Evolutionary conservation across 768 basidiomycete genomes (phyloP), one percentile per base, ranked within the genome.

Genomic region (Xerocomellus dryophilus): DNA sequence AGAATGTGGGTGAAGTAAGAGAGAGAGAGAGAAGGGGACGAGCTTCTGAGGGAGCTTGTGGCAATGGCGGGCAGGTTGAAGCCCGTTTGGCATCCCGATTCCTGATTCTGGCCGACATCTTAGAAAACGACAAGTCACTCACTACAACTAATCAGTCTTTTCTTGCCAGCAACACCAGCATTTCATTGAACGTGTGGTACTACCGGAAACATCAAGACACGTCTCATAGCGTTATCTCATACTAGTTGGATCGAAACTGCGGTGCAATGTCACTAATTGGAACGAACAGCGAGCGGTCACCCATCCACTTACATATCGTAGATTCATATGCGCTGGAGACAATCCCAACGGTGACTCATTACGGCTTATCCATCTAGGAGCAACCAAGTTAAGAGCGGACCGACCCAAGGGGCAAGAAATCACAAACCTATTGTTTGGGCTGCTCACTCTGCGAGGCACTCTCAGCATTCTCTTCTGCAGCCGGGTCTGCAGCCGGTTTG

Each of bases 61-160:
- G 23, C 43, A 40, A 40, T 41, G 52, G 38, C 17, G 25, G 38
- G 12, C 51, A 21, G 7, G 43, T 47, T 56, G 54, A 21, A 38
- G 31, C 36, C 35, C 43, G 43, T 48, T 61, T 58, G 58, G 62
- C 62, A 62, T 65, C 34, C 53, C 32, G 54, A 64, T 50, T 61
- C 9, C 63, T 58, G 32, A 45, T 48, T 60, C 52, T 15, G 54
- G 5, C 27, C 18, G 40, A 49, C 61, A 17, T 48, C 60, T 61
- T 51, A 43, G 43, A 48, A 34, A 46, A 49, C 50, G 47, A 49
- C 54, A 23, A 21, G 55, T 61, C 60, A 58, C 49, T 49, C 49
- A 53, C 36, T 17, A 14, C 25, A 12, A 25, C 23, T 4, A 23
- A 43, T 29, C 27, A 38, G 27, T 51, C 12, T 32, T 46, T 52